Base-by-base conservation (phyloP, 2,329 filamentous ascomycete genomes). In the Magnaporthiopsis rhizophila region DNA sequence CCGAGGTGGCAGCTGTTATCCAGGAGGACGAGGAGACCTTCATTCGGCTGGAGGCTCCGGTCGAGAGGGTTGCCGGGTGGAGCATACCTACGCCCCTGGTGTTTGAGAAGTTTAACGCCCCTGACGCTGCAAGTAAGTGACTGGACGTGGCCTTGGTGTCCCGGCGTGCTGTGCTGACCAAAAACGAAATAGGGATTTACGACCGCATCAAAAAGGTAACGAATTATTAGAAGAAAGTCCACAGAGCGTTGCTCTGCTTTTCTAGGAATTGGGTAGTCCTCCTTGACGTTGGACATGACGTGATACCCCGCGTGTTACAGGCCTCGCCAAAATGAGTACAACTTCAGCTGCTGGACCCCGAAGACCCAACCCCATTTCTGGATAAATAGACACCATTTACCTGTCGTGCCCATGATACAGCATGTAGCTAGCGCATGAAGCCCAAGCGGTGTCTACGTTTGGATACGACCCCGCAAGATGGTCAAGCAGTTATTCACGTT, bases 11-110 rank as follows among this genome's bases (percentile, higher is more conserved):
- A 1, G 91, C 92, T 0, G 90, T 90, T 1, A 90, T 97, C 62
- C 92, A 97, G 74, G 91, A 95, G 69, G 87, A 89, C 64, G 73
- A 78, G 0, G 80, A 83, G 34, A 94, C 92, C 0, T 97, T 97
- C 73, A 74, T 95, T 67, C 83, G 88, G 3, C 78, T 97, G 34
- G 92, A 97, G 72, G 92, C 93, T 6, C 93, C 93, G 0, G 90
- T 97, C 9, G 85, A 88, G 68, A 84, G 93, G 62, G 88, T 97
- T 6, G 90, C 91, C 3, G 92, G 93, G n/a, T 96, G 91, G 90
- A 91, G 89, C 72, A 92, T 90, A 63, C 93, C 94, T 74, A 88
- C 87, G 38, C 89, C 91, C 0, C 75, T 97, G 71, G 74, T 89
- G 50, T 97, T 86, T 76, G 93, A 97, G 75, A 86, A 83, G 72